Base-by-base conservation (phyloP, 179 eudicot genomes). In the Amaranthus tricolor region DNA sequence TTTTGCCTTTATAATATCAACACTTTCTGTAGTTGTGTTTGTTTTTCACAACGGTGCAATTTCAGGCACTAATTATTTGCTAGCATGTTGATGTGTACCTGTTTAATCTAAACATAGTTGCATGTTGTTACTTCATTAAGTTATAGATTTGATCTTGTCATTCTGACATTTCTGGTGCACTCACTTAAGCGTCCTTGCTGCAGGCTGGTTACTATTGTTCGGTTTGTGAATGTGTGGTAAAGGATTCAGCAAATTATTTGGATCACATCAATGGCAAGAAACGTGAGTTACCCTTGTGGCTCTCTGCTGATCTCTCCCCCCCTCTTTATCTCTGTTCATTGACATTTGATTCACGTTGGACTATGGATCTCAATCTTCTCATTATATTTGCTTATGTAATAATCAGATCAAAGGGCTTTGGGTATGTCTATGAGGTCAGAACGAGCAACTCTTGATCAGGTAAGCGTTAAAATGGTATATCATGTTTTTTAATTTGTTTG, bases 211-310 rank as follows among this genome's bases (percentile, higher is more conserved):
- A 94, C 82, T 92, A 62, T 78, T 94, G 98, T 83, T 86, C 97
- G 74, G 98, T 94, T 78, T 94, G 98, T 81, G 97, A 94, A 81
- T 94, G 98, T 81, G 98, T 94, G 56, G 98, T 94, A 55, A 94
- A 94, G 80, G 97, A 94, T 82, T 94, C 98, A 15, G 94, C 94
- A 73, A 94, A 94, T 82, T 94, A 90, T 81, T 83, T 94, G 90
- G 98, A 94, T 81, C 98, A 94, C 83, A 94, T 94, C 77, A 94
- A 94, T 90, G 98, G 98, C 60, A 94, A 94, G 88, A 94, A 94
- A 81, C 98, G 98, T 94, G 85, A 49, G 97, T 88, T 15, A 16
- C 74, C 17, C 61, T 56, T 43, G 43, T 47, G 19, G 15, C 20
- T 15, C 20, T 15, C 43, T 15, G 58, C 21, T 70, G 53, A 60